These are phyloP conservation scores for Leccinum incarnatum DNA, from an alignment of 768 basidiomycete genomes.

Conservation along the genomic window DNA sequence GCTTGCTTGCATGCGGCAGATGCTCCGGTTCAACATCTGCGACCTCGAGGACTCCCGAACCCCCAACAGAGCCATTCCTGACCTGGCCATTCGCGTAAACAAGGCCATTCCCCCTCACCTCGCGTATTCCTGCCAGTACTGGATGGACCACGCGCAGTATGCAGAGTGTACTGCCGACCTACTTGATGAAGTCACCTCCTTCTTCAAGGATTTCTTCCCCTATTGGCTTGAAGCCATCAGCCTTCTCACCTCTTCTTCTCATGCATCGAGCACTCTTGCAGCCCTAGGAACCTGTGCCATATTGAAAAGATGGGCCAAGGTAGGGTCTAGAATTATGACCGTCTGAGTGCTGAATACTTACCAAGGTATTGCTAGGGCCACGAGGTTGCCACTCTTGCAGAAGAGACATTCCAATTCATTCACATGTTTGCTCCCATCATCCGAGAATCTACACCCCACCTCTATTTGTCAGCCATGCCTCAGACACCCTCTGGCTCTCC, in stretches of 20 bases:
- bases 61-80: conserved; percentile 26
- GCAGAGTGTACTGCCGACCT: conserved; percentile 13
- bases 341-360: background rate
- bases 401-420: conserved; percentile 32
- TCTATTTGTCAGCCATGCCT: conserved; percentile 40
- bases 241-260: conserved; percentile 8
- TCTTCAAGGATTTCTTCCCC: conserved; percentile 28
- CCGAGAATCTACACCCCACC: conserved; percentile 33
- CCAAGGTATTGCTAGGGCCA: conserved; percentile 5
- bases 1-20: conserved; percentile 30
- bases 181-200: conserved; percentile 13
- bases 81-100: conserved; percentile 16
- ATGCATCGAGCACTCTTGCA: conserved; percentile 3
- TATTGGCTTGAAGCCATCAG: conserved; percentile 41
- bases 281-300: conserved; percentile 12
- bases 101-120: conserved; percentile 29
- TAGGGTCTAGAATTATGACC: background rate
- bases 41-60: conserved; percentile 33
- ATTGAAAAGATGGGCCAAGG: conserved; percentile 20
- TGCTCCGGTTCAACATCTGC: conserved; percentile 42
- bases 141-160: conserved; percentile 31
- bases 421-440: conserved; percentile 30
- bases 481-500: conserved; percentile 29
- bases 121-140: conserved; percentile 37
- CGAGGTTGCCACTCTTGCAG: conserved; percentile 14